Base-by-base conservation (phyloP, 768 basidiomycete species). In the Phanerodontia chrysosporium region DNA sequence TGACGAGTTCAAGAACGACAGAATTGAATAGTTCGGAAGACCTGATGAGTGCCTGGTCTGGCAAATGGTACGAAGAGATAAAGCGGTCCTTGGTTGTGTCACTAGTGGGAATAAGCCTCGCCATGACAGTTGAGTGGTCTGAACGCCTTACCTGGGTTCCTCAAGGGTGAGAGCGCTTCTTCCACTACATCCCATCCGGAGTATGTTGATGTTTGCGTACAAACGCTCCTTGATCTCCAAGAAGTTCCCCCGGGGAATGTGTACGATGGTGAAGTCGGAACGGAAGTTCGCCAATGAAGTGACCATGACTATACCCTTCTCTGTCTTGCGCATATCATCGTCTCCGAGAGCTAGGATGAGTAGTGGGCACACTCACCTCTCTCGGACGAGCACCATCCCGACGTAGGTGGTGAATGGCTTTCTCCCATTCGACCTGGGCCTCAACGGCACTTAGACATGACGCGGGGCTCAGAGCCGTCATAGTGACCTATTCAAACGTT, bases 221-320 rank as follows among this genome's bases (percentile, higher is more conserved):
- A 94, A 80, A 62, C 83, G 84, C 58, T 89, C 83, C 60, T 80
- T 81, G 30, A 79, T 77, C 39, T 80, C 78, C 21, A 81, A 77
- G 71, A 86, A 89, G 70, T 86, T 77, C 35, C 88, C 92, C 46
- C 78, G 73, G 0, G 90, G 90, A 54, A 94, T 84, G 59, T 82
- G 85, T 30, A 93, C 87, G 60, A 93, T 91, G 57, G 89, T 89
- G 69, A 84, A 90, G 76, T 93, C 91, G 1, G 90, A 92, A 57
- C 89, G 89, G 69, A 94, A 94, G 75, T 90, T 87, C 45, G 90
- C 89, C 27, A 94, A 82, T 12, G 90, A 92, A 27, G 92, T 94
- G 57, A 85, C 83, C 83, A 93, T 85, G 65, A 94, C 77, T 25
- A 80, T 73, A 51, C 92, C 92, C 55, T 84, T 74, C 14, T 80